Conservation (phyloP, 108 stramenopile species). For the Seminavis robusta region DNA sequence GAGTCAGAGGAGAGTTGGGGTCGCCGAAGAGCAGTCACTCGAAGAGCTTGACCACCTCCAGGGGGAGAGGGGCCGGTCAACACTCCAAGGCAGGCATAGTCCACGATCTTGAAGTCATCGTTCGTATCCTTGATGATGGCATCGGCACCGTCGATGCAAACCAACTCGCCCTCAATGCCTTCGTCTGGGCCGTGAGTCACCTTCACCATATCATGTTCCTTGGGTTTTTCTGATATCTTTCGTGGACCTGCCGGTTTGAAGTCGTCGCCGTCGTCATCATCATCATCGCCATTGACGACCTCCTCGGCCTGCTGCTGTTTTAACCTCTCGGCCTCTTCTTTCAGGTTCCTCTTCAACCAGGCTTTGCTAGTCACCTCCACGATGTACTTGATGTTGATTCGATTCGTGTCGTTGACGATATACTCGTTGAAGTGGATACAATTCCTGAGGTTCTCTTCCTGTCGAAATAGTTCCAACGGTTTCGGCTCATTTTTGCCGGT, state of each 20-base stretch:
- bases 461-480: neutral
- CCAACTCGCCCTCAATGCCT: neutral
- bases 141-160: constrained; percentile 73
- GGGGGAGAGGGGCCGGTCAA: too few relatives aligned
- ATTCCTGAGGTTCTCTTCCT: neutral
- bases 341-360: neutral
- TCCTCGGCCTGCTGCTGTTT: neutral
- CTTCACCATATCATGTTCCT: neutral
- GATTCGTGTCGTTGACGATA: neutral
- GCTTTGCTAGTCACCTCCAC: constrained; percentile 4
- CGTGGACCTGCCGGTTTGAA: neutral
- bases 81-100: too few relatives aligned
- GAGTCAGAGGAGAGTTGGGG: too few relatives aligned
- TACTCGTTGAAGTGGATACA: neutral
- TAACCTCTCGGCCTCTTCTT: neutral
- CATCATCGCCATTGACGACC: neutral
- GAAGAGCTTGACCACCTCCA: too few relatives aligned
- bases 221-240: neutral
- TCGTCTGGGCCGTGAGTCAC: neutral
- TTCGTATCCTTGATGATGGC: constrained; percentile 86
- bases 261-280: neutral
- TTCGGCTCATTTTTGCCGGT: neutral
- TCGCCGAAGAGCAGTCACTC: too few relatives aligned
- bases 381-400: neutral
- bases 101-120: constrained; percentile 89